Evolutionary conservation across 1,284 basidiomycete genomes (phyloP).

Genomic region (Rhizoctonia solani): DNA sequence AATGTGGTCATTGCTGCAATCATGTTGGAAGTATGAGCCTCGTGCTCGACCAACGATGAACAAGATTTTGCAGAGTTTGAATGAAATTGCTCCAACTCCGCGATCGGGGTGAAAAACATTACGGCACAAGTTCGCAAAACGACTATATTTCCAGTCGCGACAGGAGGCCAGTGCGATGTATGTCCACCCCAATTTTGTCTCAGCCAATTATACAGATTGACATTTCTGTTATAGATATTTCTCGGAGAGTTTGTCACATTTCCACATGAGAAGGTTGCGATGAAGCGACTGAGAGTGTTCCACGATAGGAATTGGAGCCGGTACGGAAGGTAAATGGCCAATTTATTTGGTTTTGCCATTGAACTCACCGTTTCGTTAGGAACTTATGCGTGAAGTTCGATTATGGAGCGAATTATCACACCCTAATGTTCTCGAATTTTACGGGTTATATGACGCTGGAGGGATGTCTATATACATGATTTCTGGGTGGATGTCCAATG

Average conservation of each 20-base stretch:
- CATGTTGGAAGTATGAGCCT: conserved; percentile 31
- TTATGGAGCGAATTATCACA: conserved; percentile 22
- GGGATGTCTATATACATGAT: conserved; percentile 28
- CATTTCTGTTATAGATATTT: conserved; percentile 12
- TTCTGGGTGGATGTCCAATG: conserved; percentile 28
- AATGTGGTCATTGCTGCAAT: conserved; percentile 29
- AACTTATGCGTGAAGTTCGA: conserved; percentile 30
- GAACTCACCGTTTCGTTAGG: not conserved
- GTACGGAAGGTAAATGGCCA: conserved; percentile 16
- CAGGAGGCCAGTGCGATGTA: conserved; percentile 30
- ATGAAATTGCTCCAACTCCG: conserved; percentile 5
- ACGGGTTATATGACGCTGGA: conserved; percentile 15
- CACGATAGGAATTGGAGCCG: not conserved
- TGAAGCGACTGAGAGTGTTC: conserved; percentile 15
- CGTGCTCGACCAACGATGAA: conserved; percentile 19
- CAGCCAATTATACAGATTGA: not conserved
- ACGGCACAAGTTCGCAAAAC: conserved; percentile 12
- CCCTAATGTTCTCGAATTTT: conserved; percentile 24
- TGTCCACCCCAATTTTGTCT: not conserved
- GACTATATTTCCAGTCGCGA: conserved; percentile 20
- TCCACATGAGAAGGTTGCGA: conserved; percentile 29
- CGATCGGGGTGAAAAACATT: conserved; percentile 16
- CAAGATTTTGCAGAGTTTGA: conserved; percentile 1
- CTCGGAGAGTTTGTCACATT: conserved; percentile 21
- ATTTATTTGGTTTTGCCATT: not conserved